phyloP scores from a whole-genome alignment of 306 rosid genomes.

The Quercus rubra region DNA sequence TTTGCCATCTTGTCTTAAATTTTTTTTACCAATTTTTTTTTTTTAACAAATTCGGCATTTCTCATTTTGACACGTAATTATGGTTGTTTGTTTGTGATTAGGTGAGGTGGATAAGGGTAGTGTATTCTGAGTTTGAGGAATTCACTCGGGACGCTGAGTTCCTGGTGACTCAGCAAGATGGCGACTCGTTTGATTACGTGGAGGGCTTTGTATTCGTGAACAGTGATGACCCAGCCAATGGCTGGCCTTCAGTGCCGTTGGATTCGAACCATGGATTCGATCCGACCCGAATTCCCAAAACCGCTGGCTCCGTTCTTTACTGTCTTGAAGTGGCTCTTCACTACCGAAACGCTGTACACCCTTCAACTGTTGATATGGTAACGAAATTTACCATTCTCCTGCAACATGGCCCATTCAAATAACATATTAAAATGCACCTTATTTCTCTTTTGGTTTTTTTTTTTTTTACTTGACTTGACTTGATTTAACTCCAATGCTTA shows the following conservation, averaged over 20 bases:
- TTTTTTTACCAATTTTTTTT: background rate
- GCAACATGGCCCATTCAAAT: background rate
- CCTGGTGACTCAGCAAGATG: slow-evolving; percentile 55
- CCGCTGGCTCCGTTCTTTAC: slow-evolving; percentile 71
- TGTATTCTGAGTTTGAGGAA: slow-evolving; percentile 67
- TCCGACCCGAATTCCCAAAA: slow-evolving; percentile 36
- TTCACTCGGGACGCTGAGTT: slow-evolving; percentile 73
- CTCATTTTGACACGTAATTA: background rate
- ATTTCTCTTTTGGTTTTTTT: background rate
- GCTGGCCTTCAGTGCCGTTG: slow-evolving; percentile 68
- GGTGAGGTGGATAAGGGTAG: slow-evolving; percentile 94
- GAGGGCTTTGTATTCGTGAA: slow-evolving; percentile 88
- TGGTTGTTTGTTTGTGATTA: slow-evolving; percentile 18
- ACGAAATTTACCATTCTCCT: background rate
- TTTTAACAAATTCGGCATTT: background rate
- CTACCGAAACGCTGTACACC: slow-evolving; percentile 37
- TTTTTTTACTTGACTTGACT: background rate
- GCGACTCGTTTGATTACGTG: slow-evolving; percentile 85
- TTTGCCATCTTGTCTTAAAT: background rate
- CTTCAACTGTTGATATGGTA: slow-evolving; percentile 65
- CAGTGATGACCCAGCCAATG: slow-evolving; percentile 63
- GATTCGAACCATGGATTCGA: slow-evolving; percentile 44
- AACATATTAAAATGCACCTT: slow-evolving; percentile 1
- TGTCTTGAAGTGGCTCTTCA: slow-evolving; percentile 87
- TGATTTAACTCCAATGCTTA: no score